A percentile compares a stretch with the other conserved stretches of the same genome.
phyloP scores from a whole-genome alignment of 1,284 basidiomycete genomes.

The Pseudozyma hubeiensis region DNA sequence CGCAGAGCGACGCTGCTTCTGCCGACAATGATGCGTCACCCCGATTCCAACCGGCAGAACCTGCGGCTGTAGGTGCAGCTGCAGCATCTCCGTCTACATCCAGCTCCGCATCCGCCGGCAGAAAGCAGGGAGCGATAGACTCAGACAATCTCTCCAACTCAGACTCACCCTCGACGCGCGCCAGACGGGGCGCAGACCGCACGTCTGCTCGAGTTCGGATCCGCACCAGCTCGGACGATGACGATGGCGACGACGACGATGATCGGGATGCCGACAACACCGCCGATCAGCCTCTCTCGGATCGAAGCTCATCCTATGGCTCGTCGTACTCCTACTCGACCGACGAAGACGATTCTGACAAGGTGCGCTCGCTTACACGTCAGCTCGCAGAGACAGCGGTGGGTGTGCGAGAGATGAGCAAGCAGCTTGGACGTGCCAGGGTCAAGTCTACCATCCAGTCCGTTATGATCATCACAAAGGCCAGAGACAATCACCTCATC shows the following conservation, averaged over 20 bases:
- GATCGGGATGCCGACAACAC: conserved; percentile 32
- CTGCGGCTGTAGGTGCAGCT: not conserved
- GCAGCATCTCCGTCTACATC: not conserved
- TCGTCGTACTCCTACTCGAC: conserved; percentile 44
- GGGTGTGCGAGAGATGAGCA: conserved; percentile 97
- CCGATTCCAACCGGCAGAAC: not conserved
- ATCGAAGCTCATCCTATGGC: conserved; percentile 31
- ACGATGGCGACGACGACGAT: conserved; percentile 41
- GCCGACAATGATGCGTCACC: conserved; percentile 27
- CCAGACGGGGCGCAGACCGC: conserved; percentile 9
- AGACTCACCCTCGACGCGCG: conserved; percentile 20
- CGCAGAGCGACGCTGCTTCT: conserved; percentile 31
- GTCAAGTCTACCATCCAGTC: conserved; percentile 91
- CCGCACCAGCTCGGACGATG: conserved; percentile 41
- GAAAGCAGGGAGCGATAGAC: conserved; percentile 1
- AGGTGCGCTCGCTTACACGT: conserved; percentile 78
- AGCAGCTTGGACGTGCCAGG: conserved; percentile 92
- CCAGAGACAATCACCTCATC: conserved; percentile 95
- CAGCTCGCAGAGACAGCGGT: conserved; percentile 97
- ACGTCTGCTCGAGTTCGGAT: conserved; percentile 29
- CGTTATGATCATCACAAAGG: conserved; percentile 96
- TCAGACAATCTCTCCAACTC: conserved; percentile 20
- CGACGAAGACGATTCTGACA: conserved; percentile 76
- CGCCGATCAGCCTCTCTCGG: conserved; percentile 31
- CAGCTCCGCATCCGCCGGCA: conserved; percentile 1